Conservation (phyloP, 2,329 filamentous ascomycete genomes). For the Byssochlamys sp. region DNA sequence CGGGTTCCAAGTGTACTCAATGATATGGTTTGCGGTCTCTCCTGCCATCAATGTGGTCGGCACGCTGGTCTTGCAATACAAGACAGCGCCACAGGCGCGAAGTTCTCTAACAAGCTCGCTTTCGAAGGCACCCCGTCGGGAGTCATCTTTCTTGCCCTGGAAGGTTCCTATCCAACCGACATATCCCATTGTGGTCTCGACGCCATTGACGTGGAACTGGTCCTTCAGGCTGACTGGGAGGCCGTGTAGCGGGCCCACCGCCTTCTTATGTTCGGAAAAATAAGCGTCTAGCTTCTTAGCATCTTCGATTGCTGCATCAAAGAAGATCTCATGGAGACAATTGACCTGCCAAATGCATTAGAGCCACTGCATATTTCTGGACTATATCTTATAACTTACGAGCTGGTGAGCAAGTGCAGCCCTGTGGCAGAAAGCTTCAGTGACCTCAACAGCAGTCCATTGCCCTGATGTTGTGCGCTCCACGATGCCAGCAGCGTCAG, state of each 20-base stretch:
- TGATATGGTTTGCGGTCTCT: constrained; percentile 54
- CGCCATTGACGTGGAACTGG: constrained; percentile 39
- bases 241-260: constrained; percentile 53
- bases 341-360: constrained; percentile 25
- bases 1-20: constrained; percentile 50
- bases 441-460: constrained; percentile 50
- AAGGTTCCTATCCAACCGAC: constrained; percentile 57
- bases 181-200: constrained; percentile 54
- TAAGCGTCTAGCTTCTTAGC: constrained; percentile 43
- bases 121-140: constrained; percentile 43
- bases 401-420: constrained; percentile 52
- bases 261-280: constrained; percentile 30
- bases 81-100: constrained; percentile 43
- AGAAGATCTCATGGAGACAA: constrained; percentile 47
- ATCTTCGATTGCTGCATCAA: constrained; percentile 42
- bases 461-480: constrained; percentile 43
- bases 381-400: constrained; percentile 21
- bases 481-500: constrained; percentile 48
- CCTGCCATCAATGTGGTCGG: constrained; percentile 49
- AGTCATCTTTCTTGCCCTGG: constrained; percentile 44
- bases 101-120: constrained; percentile 51
- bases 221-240: constrained; percentile 49
- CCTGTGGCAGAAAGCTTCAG: constrained; percentile 48
- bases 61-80: constrained; percentile 48
- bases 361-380: background rate